A percentile compares a stretch with the other conserved stretches of the same genome.
Conservation (phyloP, 2,329 filamentous ascomycete species). For the Rachicladosporium sp. region DNA sequence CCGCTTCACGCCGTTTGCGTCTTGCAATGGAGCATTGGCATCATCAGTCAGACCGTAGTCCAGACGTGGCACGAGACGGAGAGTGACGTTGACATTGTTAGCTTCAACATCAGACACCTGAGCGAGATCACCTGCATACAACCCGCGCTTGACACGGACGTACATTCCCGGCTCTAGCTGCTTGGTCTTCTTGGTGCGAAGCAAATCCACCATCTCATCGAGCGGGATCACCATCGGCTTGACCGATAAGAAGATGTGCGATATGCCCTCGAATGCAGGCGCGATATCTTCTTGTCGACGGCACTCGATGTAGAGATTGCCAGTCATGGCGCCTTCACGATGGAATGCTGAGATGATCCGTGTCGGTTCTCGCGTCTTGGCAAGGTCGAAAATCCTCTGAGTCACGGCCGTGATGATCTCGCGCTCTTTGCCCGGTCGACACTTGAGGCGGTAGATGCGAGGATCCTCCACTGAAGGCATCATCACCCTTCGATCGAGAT, state of each 20-base stretch:
- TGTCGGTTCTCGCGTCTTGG: slow-evolving; percentile 65
- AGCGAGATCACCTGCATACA: slow-evolving; percentile 80
- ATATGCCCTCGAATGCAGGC: slow-evolving; percentile 67
- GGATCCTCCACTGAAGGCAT: slow-evolving; percentile 91
- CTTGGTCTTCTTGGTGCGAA: slow-evolving; percentile 77
- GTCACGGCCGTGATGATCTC: slow-evolving; percentile 81
- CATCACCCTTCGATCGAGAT: slow-evolving; percentile 73
- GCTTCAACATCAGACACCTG: slow-evolving; percentile 87
- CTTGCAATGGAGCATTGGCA: slow-evolving; percentile 32
- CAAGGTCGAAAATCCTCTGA: slow-evolving; percentile 73
- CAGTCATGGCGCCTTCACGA: slow-evolving; percentile 76
- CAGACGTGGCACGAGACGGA: slow-evolving; percentile 78
- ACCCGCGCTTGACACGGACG: slow-evolving; percentile 71
- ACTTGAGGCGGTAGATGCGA: slow-evolving; percentile 87
- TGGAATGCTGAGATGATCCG: slow-evolving; percentile 87
- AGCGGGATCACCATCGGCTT: slow-evolving; percentile 85
- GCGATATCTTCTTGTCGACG: slow-evolving; percentile 76
- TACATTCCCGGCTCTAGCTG: slow-evolving; percentile 78
- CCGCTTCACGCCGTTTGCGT: slow-evolving; percentile 48
- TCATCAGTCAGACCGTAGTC: slow-evolving; percentile 89
- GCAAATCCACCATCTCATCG: slow-evolving; percentile 94
- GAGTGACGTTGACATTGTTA: slow-evolving; percentile 77
- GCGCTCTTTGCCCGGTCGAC: slow-evolving; percentile 88
- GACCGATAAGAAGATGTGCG: slow-evolving; percentile 78
- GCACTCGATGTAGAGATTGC: slow-evolving; percentile 91